Evolutionary conservation across 352 stramenopile genomes (phyloP), one percentile per base, ranked within the genome.

Genomic region (Phytophthora rubi): DNA sequence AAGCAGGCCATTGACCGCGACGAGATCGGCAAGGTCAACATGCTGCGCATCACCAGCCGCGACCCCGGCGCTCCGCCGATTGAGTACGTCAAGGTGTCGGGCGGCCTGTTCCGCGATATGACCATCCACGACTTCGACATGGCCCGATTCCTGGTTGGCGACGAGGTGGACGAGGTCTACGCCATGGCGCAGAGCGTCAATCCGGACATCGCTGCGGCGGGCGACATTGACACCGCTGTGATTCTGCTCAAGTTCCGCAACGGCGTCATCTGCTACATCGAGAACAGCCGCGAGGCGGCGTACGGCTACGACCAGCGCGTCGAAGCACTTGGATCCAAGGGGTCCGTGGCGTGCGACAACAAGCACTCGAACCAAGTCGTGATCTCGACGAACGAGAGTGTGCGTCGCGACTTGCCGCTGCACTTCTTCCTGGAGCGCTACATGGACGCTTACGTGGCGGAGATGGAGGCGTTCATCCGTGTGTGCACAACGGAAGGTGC

Each of bases 111-210:
- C 75, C 89, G 91, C 59, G 95, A 98, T 68, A 98, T 98, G 95
- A 97, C 95, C 35, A 96, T 98, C 75, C 95, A 98, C 82, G 95
- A 98, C 84, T 88, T 98, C 49, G 95, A 98, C 71, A 98, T 98
- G 88, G 87, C 88, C 52, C 88, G 95, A 53, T 98, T 97, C 79
- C 81, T 98, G 35, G 92, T 97, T 49, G 92, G 90, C 56, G 80
- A 77, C 26, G 92, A 82, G 55, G 74, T 90, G 59, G 70, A 73
- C 49, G 82, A 94, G 62, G 86, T 93, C 39, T 93, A 85, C 67
- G 78, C 78, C 30, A 91, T 91, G 83, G 82, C 80, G 12, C 71
- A 83, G 59, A 82, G 62, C 32, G 60, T 85, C 18, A 81, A 93
- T 44, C 68, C 82, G 3, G 86, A 78, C 16, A 89, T 89, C 54